phyloP scores from a whole-genome alignment of 192 early-diverging fungal genomes.

The Pilobolus umbonatus region DNA sequence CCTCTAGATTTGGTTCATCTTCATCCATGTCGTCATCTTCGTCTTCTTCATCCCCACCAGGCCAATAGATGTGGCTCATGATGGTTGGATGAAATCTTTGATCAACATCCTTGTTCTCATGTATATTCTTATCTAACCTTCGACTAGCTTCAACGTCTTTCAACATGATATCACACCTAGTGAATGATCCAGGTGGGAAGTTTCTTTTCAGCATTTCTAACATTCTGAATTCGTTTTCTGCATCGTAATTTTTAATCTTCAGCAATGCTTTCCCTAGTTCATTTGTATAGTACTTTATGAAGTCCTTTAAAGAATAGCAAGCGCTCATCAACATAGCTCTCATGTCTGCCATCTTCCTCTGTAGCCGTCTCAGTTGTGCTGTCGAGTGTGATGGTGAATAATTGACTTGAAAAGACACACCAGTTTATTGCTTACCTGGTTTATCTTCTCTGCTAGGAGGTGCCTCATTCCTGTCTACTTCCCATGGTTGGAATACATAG shows the following conservation, averaged over 20 bases:
- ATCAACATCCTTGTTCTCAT: neutral
- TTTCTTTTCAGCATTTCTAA: slow-evolving; percentile 15
- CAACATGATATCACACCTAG: slow-evolving; percentile 13
- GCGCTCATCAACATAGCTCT: slow-evolving; percentile 21
- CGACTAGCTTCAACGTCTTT: slow-evolving; percentile 15
- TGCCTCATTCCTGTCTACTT: neutral
- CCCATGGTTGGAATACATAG: slow-evolving; percentile 7
- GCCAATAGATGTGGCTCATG: slow-evolving; percentile 14
- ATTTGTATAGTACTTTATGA: slow-evolving; percentile 15
- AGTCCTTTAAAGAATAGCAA: slow-evolving; percentile 10
- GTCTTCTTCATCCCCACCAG: slow-evolving; percentile 8
- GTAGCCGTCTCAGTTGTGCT: slow-evolving; percentile 13
- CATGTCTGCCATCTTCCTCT: slow-evolving; percentile 6
- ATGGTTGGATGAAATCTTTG: slow-evolving; percentile 5
- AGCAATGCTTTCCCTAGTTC: slow-evolving; percentile 1
- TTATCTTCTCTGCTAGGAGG: slow-evolving; percentile 6
- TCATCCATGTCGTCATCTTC: neutral
- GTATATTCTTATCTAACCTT: slow-evolving; percentile 6
- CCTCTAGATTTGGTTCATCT: neutral
- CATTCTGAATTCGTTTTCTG: neutral
- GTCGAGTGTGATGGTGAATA: neutral
- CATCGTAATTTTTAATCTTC: slow-evolving; percentile 4
- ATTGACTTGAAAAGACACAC: neutral
- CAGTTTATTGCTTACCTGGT: slow-evolving; percentile 4
- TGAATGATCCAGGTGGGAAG: neutral